Conservation (phyloP, 257 asterid genomes). For the Euphrasia confusa region DNA sequence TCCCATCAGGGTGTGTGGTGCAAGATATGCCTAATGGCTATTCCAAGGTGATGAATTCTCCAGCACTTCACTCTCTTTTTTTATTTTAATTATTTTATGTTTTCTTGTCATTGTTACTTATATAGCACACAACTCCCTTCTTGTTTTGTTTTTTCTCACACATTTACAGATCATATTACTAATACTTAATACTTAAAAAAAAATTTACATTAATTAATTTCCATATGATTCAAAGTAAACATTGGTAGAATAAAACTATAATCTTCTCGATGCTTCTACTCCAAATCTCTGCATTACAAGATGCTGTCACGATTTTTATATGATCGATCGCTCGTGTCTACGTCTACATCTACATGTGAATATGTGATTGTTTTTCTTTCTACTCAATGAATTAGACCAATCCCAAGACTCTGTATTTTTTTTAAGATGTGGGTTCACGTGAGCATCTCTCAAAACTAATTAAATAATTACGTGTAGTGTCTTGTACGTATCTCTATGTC, state of each 20-base stretch:
- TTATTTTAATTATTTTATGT: neutral
- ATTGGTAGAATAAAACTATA: neutral
- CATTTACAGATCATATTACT: too few relatives aligned
- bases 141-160: neutral
- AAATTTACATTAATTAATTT: slow-evolving; percentile 22
- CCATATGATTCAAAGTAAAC: slow-evolving; percentile 47
- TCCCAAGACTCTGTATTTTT: slow-evolving; percentile 25
- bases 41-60: slow-evolving; percentile 59
- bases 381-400: slow-evolving; percentile 29
- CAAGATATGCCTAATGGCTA: slow-evolving; percentile 98
- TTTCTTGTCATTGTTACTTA: slow-evolving; percentile 27
- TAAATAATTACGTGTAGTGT: slow-evolving; percentile 5
- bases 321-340: too few relatives aligned
- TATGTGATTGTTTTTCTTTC: neutral
- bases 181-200: too few relatives aligned
- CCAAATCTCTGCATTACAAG: slow-evolving; percentile 44
- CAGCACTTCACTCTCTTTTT: neutral
- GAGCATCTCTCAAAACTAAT: slow-evolving; percentile 32
- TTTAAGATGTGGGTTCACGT: slow-evolving; percentile 49
- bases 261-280: slow-evolving; percentile 64
- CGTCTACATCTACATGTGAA: too few relatives aligned
- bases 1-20: slow-evolving; percentile 87
- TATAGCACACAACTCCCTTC: slow-evolving; percentile 16
- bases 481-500: slow-evolving; percentile 31
- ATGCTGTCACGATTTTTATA: slow-evolving; percentile 38